Base-by-base conservation (phyloP, 176 grass and related monocot species). In the Cenchrus americanus region DNA sequence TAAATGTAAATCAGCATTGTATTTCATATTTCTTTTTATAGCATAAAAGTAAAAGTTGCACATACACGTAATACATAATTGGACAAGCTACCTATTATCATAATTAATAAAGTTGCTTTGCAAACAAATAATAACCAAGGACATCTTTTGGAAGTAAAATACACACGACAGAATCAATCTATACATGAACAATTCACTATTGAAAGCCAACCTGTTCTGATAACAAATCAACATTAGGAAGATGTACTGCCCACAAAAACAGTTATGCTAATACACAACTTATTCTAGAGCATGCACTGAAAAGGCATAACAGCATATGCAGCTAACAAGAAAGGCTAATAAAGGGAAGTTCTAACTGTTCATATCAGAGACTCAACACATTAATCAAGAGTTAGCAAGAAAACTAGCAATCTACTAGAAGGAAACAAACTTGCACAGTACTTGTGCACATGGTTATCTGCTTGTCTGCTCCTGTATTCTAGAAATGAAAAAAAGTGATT, bases 321-420 rank as follows among this genome's bases (percentile, higher is more conserved):
- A 5, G 5, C 42, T 71, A 71, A 71, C 44, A 71, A 71, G n/a
- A 26, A 48, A 48, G 11, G n/a, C 69, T 23, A 71, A 30, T 13
- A 52, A 73, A 73, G 48, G 24, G 30, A 49, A 27, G 8, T 30
- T 52, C 47, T 73, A 72, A 22, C 24, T 19, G 51, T 11, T 30
- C 7, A 19, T 73, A 52, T 73, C 47, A 52, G 13, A 49, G 1
- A 52, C 14, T 19, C 21, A 71, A 24, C 69, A 72, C 47, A 72
- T 14, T 72, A 72, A 72, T 50, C 22, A 44, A 72, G 23, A 72
- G 59, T 72, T 71, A 44, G 46, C 22, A 72, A 17, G 69, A 50
- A 49, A 50, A 71, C 2, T 49, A 50, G n/a, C 69, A 73, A 27
- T 32, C 14, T 4, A 50, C n/a, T 51, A 27, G n/a, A 50, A 72